phyloP scores from a whole-genome alignment of 148 eudicot species.

The Fagopyrum homotropicum region DNA sequence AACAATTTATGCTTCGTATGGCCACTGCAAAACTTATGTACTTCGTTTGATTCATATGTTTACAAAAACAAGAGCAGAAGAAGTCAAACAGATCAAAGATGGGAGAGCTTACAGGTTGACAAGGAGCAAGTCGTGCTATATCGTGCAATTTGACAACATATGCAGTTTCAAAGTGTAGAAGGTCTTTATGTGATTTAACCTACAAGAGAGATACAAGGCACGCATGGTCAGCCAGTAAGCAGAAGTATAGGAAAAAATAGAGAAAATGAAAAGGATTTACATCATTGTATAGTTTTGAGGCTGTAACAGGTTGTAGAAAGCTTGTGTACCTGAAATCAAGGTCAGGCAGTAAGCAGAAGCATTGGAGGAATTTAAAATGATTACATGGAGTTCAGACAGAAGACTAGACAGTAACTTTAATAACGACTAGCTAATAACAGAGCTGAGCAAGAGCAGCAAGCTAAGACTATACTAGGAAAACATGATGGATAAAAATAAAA shows the following conservation, averaged over 20 bases:
- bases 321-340: slow-evolving; percentile 78
- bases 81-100: background rate
- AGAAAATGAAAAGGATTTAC: slow-evolving; percentile 26
- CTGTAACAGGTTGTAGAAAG: slow-evolving; percentile 84
- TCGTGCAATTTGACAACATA: slow-evolving; percentile 94
- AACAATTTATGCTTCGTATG: background rate
- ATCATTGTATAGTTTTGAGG: slow-evolving; percentile 80
- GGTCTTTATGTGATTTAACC: slow-evolving; percentile 88
- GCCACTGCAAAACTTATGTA: background rate
- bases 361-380: background rate
- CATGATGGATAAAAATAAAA: background rate
- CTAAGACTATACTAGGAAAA: background rate
- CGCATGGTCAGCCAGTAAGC: slow-evolving; percentile 8
- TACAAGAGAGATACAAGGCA: slow-evolving; percentile 23
- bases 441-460: background rate
- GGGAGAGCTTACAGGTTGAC: slow-evolving; percentile 58
- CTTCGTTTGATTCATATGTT: background rate
- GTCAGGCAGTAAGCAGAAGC: background rate
- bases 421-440: background rate
- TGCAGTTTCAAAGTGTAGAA: slow-evolving; percentile 87
- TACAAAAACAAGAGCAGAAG: background rate
- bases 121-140: slow-evolving; percentile 81
- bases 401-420: background rate
- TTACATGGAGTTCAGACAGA: background rate
- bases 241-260: background rate